These are phyloP conservation scores for Neurospora sp. DNA, from an alignment of 495 filamentous ascomycete genomes.

Conservation along the genomic window DNA sequence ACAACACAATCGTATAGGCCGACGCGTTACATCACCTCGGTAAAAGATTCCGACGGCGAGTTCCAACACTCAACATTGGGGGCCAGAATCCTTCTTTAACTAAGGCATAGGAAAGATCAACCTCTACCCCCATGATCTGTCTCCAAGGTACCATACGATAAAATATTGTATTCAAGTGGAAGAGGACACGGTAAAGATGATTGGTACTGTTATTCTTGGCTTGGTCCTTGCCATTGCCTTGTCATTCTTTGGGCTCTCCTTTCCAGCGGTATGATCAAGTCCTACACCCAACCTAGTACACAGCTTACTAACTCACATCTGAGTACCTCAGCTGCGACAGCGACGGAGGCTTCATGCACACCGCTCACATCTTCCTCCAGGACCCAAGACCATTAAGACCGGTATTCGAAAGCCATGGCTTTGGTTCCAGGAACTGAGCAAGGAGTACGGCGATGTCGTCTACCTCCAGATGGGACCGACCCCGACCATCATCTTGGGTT, in stretches of 20 bases:
- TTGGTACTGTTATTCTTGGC: neutral
- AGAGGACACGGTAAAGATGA: neutral
- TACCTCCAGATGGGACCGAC: conserved; percentile 54
- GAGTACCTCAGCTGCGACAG: conserved; percentile 12
- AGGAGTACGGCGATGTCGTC: conserved; percentile 47
- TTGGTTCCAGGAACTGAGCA: conserved; percentile 46
- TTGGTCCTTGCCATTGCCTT: neutral
- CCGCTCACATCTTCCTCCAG: conserved; percentile 24
- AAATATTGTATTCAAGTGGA: neutral
- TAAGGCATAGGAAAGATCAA: neutral
- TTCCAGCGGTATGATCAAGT: neutral
- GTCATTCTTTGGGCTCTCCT: neutral
- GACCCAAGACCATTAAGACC: conserved; percentile 23
- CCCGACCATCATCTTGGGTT: conserved; percentile 54
- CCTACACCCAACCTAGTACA: neutral
- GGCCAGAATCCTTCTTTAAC: neutral
- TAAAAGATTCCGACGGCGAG: neutral
- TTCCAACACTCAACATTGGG: neutral
- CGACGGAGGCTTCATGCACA: conserved; percentile 22
- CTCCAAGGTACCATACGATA: neutral
- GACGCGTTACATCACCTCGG: neutral
- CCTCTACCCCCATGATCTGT: neutral
- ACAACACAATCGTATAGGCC: neutral
- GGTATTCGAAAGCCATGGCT: conserved; percentile 45
- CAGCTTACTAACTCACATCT: neutral